phyloP scores from a whole-genome alignment of 306 rosid genomes.

The Quercus engelmannii region DNA sequence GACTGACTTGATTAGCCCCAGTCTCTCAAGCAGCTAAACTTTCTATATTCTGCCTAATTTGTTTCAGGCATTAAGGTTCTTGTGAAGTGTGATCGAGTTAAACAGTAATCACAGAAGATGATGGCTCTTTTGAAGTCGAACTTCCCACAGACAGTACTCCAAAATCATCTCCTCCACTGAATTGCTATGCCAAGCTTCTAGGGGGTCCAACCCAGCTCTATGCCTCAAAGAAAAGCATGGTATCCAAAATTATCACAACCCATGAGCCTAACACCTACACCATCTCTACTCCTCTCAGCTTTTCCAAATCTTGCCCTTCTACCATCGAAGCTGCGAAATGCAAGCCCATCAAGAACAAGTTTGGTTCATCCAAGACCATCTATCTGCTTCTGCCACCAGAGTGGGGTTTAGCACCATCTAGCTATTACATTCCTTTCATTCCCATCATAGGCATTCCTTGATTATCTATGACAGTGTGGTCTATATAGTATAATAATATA shows the following conservation, averaged over 20 bases:
- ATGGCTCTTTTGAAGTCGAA: conserved; percentile 55
- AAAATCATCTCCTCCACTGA: conserved; percentile 11
- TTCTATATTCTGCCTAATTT: background rate
- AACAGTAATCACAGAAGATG: conserved; percentile 39
- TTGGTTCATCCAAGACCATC: conserved; percentile 55
- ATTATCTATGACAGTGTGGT: too few species aligned
- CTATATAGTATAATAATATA: too few species aligned
- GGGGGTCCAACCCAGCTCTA: conserved; percentile 68
- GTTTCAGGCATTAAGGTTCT: conserved; percentile 54
- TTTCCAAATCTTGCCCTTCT: conserved; percentile 53
- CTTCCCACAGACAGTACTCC: conserved; percentile 30
- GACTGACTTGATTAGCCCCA: too few species aligned
- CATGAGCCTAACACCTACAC: conserved; percentile 37
- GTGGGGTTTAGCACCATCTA: conserved; percentile 84
- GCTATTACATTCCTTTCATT: conserved; percentile 66
- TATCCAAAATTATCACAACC: conserved; percentile 40
- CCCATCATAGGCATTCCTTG: conserved; percentile 78
- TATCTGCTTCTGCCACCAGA: conserved; percentile 66
- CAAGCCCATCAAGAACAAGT: conserved; percentile 7
- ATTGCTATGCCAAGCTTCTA: conserved; percentile 50
- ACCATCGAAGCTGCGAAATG: conserved; percentile 22
- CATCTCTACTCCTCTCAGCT: conserved; percentile 53
- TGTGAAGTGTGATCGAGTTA: conserved; percentile 59
- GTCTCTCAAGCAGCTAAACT: too few species aligned
- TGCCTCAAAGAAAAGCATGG: conserved; percentile 33